phyloP scores from a whole-genome alignment of 192 early-diverging fungal species.

The Podila minutissima region DNA sequence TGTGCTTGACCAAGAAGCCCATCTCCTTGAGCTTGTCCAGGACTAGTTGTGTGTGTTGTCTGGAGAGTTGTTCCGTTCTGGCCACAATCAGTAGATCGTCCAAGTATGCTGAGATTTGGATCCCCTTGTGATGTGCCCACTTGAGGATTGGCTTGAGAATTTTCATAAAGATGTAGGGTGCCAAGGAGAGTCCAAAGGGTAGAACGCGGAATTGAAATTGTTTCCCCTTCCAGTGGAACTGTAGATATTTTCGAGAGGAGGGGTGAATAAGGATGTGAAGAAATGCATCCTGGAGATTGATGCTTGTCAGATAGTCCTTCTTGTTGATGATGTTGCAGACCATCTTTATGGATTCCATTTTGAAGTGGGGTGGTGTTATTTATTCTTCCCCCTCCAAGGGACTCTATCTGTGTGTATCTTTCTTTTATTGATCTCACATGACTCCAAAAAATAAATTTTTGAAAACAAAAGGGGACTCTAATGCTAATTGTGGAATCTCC shows the following conservation, averaged over 20 bases:
- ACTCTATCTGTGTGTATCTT: too few relatives aligned
- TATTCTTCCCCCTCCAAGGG: too few relatives aligned
- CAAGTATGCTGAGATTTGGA: too few relatives aligned
- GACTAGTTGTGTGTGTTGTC: too few relatives aligned
- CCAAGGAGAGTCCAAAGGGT: constrained; percentile 24
- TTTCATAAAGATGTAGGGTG: constrained; percentile 49
- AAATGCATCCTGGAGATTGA: constrained; percentile 38
- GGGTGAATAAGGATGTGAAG: constrained; percentile 41
- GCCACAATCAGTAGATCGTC: too few relatives aligned
- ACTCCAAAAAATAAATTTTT: too few relatives aligned
- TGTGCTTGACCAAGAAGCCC: too few relatives aligned
- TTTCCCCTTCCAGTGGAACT: constrained; percentile 30
- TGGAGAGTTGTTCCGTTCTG: too few relatives aligned
- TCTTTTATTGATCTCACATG: too few relatives aligned
- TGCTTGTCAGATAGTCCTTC: constrained; percentile 15
- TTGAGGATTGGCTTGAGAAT: constrained; percentile 23
- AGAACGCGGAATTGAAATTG: constrained; percentile 46
- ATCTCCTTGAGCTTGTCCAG: too few relatives aligned
- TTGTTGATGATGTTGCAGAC: constrained; percentile 16
- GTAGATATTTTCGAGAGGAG: constrained; percentile 23
- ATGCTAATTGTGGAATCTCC: too few relatives aligned
- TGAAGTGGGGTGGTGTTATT: background rate
- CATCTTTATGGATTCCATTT: constrained; percentile 13
- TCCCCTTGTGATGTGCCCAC: constrained; percentile 2
- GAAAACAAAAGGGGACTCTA: too few relatives aligned